Evolutionary conservation across 1,139 yeast species (phyloP), one percentile per base, ranked within the genome.

Genomic region (Lodderomyces margitis): DNA sequence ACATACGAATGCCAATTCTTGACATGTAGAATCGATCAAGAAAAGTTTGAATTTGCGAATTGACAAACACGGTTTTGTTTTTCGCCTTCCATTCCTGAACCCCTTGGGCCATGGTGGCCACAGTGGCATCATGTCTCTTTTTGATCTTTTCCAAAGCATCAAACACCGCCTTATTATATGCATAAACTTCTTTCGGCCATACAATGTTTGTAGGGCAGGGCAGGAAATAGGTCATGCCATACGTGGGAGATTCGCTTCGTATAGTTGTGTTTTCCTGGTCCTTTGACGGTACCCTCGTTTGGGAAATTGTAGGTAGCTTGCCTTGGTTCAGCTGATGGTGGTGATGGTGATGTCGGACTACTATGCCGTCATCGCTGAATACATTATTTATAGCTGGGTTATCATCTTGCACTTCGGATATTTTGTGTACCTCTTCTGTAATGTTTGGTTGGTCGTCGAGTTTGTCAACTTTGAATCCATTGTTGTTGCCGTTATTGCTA

Each of bases 31-130:
- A 87, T 25, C 92, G 62, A 61, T 87, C 95, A 50, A 87, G 68
- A 55, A 87, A 87, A 11, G 83, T 75, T 59, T 87, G 95, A 38
- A 87, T 80, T 16, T 81, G 75, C 24, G 87, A 77, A 52, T 81
- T 82, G 31, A 71, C 79, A 50, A 57, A 68, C 32, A 70, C 65
- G 2, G 71, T 70, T 52, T 68, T 68, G 53, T 74, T 75, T 51
- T 71, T 77, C 46, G 54, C 61, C 57, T 88, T 88, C 96, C 96
- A 89, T 62, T 87, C 95, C 55, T 84, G 82, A 8, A 88, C 95
- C 15, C 96, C 96, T 54, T 87, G 91, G 1, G 96, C 96, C 62
- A 89, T 84, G 0, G 96, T 88, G 9, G 95, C 86, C 10, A 89
- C 96, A 0, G 95, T 91, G 2, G 96, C 95, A 63, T 89, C 96